Conservation (phyloP, 2,329 filamentous ascomycete species). For the Alternaria sp. region DNA sequence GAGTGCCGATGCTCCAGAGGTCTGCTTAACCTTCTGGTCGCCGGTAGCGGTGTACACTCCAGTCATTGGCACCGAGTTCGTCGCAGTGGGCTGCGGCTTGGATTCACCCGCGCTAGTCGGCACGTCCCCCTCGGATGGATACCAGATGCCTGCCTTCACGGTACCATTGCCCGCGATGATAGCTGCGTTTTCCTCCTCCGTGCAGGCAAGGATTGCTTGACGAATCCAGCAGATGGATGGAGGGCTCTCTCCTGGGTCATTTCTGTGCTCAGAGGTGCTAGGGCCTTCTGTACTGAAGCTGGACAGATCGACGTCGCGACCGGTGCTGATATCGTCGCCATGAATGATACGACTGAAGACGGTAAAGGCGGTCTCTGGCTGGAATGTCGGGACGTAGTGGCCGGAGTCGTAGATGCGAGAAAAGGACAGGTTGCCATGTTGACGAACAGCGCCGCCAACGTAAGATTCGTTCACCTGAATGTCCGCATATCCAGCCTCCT, state of each 20-base stretch:
- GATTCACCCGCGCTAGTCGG: not conserved
- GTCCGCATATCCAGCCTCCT: constrained; percentile 72
- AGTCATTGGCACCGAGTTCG: not conserved
- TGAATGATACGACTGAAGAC: constrained; percentile 60
- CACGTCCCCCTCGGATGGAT: constrained; percentile 7
- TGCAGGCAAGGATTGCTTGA: constrained; percentile 58
- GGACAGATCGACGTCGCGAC: constrained; percentile 58
- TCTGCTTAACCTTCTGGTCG: not conserved
- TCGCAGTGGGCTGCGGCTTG: not conserved
- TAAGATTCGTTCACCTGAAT: constrained; percentile 72
- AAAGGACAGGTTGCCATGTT: constrained; percentile 71
- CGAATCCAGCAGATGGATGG: constrained; percentile 68
- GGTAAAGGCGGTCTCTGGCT: constrained; percentile 57
- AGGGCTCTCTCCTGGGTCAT: constrained; percentile 56
- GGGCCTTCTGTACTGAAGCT: constrained; percentile 65
- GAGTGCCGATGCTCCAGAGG: constrained; percentile 4
- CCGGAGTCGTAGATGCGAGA: constrained; percentile 60
- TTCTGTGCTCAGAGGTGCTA: constrained; percentile 63
- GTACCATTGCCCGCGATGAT: constrained; percentile 56
- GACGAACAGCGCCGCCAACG: constrained; percentile 73
- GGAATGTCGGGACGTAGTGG: constrained; percentile 56
- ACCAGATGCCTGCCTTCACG: constrained; percentile 31
- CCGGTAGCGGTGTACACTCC: constrained; percentile 15
- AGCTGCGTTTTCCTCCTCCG: constrained; percentile 56
- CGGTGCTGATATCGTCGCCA: constrained; percentile 57